Base-by-base conservation (phyloP, 257 asterid genomes). In the Linderniella brevidens region DNA sequence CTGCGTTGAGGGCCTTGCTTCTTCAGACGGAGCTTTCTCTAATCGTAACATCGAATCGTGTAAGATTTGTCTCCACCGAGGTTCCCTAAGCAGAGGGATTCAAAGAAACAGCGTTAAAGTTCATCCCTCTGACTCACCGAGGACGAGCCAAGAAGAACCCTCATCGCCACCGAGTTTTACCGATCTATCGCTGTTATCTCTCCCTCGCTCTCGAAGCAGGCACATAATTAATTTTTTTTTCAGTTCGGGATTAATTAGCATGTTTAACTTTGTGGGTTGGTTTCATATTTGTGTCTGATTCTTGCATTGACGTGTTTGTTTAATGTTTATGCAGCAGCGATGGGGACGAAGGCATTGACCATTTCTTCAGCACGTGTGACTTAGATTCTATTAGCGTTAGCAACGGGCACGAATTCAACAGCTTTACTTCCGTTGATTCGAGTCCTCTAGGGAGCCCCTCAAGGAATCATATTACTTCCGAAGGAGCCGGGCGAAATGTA, bases 381-480 rank as follows among this genome's bases (percentile, higher is more conserved):
- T 56, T 83, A 67, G 95, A 83, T 69, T 76, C 79, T 37, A 61
- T 74, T 80, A 80, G 93, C 70, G 54, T 70, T 78, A 84, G 86
- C 61, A 58, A 68, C 63, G 72, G 82, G 60, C 79, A 66, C 58
- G 92, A 65, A 58, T 66, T 61, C 76, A 74, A 68, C 66, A 71
- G 54, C 67, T 63, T 62, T 52, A 68, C 57, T 66, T 82, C 92
- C 51, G 68, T 70, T 64, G 93, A 70, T 73, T 77, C 90, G 59
- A 73, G 87, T 72, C 93, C 88, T 64, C 73, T 73, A 35, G 82
- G 68, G 65, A 78, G 94, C 82, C 93, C 96, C 69, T 76, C 90
- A 61, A 67, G 85, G n/a, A n/a, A n/a, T n/a, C n/a, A n/a, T n/a
- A n/a, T n/a, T n/a, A n/a, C n/a, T n/a, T n/a, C n/a, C n/a, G n/a